Evolutionary conservation across 2,329 filamentous ascomycete species (phyloP).

Genomic region (Paecilomyces niveus): DNA sequence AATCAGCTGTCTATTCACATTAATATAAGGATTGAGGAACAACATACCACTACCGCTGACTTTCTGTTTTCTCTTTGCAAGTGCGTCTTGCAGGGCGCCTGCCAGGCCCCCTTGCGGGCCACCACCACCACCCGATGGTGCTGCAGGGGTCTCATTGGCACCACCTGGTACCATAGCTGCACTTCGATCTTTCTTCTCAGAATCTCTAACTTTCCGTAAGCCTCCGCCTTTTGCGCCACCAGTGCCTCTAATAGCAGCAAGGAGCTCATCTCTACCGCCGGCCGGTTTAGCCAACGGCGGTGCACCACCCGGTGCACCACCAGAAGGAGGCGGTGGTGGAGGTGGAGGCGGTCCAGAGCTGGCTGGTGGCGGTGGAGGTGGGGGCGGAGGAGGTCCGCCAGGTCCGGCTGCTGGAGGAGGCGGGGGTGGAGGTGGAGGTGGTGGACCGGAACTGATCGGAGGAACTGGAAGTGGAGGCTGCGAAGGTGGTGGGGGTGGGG

Average conservation of each 20-base stretch:
- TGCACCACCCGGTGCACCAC: conserved; percentile 26
- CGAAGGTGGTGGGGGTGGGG: conserved; percentile 31
- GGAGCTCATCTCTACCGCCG: conserved; percentile 36
- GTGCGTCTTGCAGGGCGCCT: conserved; percentile 69
- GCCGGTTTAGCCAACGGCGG: conserved; percentile 36
- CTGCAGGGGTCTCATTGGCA: conserved; percentile 55
- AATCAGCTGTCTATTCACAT: background rate
- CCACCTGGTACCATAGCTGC: conserved; percentile 36
- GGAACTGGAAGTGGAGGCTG: conserved; percentile 17
- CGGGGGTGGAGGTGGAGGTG: conserved; percentile 29
- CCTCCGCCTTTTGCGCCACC: conserved; percentile 46
- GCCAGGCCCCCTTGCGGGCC: conserved; percentile 58
- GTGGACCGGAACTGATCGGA: conserved; percentile 17
- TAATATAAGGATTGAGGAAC: background rate
- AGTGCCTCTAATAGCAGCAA: conserved; percentile 46
- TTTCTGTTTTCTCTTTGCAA: conserved; percentile 83
- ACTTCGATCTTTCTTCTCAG: conserved; percentile 42
- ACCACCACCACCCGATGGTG: conserved; percentile 46
- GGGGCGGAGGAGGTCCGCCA: conserved; percentile 33
- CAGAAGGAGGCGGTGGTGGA: conserved; percentile 40
- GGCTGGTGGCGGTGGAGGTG: conserved; percentile 26
- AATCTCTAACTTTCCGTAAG: conserved; percentile 39
- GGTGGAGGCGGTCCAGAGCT: conserved; percentile 34
- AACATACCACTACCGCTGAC: conserved; percentile 89
- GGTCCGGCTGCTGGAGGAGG: conserved; percentile 32